Conservation (phyloP, 257 asterid genomes). For the Plectranthus barbatus region DNA sequence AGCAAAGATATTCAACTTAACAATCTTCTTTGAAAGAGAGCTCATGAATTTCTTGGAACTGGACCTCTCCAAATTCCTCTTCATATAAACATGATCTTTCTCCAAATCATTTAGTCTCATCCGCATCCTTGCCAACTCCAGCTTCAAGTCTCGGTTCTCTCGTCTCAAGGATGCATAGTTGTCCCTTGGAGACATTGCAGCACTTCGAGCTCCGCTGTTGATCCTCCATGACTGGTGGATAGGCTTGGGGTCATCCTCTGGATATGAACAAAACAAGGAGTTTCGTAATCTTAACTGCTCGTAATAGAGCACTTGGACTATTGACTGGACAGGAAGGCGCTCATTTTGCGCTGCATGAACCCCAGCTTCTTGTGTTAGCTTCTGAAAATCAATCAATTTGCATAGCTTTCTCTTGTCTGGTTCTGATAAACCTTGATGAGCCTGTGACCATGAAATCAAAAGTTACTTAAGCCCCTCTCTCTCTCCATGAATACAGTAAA, state of each 20-base stretch:
- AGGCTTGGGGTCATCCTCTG: slow-evolving; percentile 85
- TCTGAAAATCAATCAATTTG: slow-evolving; percentile 83
- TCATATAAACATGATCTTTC: slow-evolving; percentile 90
- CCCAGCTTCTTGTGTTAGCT: slow-evolving; percentile 85
- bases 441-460: slow-evolving; percentile 32
- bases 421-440: slow-evolving; percentile 71
- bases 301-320: slow-evolving; percentile 84
- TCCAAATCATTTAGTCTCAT: slow-evolving; percentile 91
- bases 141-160: slow-evolving; percentile 87
- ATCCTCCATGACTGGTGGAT: slow-evolving; percentile 78
- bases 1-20: slow-evolving; percentile 60
- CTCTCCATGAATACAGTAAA: not conserved
- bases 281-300: slow-evolving; percentile 83
- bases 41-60: slow-evolving; percentile 62
- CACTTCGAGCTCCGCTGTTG: slow-evolving; percentile 84
- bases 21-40: slow-evolving; percentile 67
- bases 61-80: slow-evolving; percentile 79
- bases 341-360: slow-evolving; percentile 97
- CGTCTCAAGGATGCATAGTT: slow-evolving; percentile 86
- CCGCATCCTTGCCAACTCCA: slow-evolving; percentile 78
- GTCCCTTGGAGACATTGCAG: slow-evolving; percentile 90
- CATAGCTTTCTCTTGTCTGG: slow-evolving; percentile 68
- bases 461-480: not conserved
- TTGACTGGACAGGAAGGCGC: slow-evolving; percentile 88
- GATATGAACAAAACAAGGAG: slow-evolving; percentile 55